Evolutionary conservation across 176 grass and related monocot genomes (phyloP), one percentile per base, ranked within the genome.

Genomic region (Oropetium thomaeum): DNA sequence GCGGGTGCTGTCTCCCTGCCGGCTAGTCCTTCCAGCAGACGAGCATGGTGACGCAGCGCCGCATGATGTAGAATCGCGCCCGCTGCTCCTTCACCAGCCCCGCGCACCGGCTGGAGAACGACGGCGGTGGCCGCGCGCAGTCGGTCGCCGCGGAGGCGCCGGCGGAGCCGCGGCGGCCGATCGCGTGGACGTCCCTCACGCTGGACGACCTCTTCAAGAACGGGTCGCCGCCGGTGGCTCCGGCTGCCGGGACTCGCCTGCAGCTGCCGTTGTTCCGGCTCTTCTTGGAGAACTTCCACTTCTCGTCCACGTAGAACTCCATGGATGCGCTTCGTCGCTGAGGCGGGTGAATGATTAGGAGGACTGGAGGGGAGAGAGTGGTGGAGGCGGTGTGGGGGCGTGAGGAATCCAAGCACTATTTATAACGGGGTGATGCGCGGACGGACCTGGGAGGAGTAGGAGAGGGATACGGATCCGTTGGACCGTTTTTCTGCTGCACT

Each of bases 221-320:
- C 23, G 78, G 17, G 61, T 79, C 70, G 42, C 82, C 66, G 12
- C 66, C 57, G 22, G n/a, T n/a, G n/a, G 35, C 76, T 0, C 48
- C 57, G 23, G 74, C 72, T 8, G 69, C 69, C 8, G 81, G 61
- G 39, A 78, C 80, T 60, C 88, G 87, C 71, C 92, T 80, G 79
- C 92, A 83, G 79, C 92, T 96, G 22, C 89, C 80, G 69, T 82
- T 89, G 76, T 82, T 96, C 75, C 89, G 70, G 89, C 87, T 92
- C 34, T 89, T 92, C 92, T 96, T 92, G 12, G 86, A 89, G 34
- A 96, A 86, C 92, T 96, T 96, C 92, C 92, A 96, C 85, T 92
- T 96, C 81, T 96, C 92, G 73, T 92, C 92, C 70, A 81, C 83
- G 83, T 89, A 89, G 69, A 92, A 74, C 81, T 96, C 88, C 86